These are phyloP conservation scores for Paraphaeosphaeria sporulosa DNA, from an alignment of 2,329 filamentous ascomycete genomes.

Conservation along the genomic window DNA sequence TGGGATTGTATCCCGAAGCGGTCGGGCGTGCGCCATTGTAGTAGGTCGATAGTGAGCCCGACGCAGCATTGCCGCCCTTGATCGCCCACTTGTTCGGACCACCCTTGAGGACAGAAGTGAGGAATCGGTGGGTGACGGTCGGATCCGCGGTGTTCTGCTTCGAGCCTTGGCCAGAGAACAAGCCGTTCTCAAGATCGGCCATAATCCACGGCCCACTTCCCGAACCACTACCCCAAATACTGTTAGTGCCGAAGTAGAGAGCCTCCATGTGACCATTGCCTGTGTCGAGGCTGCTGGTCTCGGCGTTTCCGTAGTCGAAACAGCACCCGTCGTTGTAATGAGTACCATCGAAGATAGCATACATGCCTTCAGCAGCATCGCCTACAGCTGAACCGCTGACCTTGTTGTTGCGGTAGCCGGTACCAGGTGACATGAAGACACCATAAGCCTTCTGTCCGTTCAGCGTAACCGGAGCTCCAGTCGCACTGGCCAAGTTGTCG, in stretches of 20 bases:
- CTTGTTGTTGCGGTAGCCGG: constrained; percentile 68
- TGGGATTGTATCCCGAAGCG: constrained; percentile 63
- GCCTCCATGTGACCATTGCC: constrained; percentile 74
- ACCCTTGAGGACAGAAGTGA: constrained; percentile 66
- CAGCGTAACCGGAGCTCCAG: constrained; percentile 67
- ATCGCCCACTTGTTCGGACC: constrained; percentile 65
- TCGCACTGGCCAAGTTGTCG: constrained; percentile 67
- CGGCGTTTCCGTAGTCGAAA: constrained; percentile 55
- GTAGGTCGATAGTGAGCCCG: constrained; percentile 64
- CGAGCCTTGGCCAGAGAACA: constrained; percentile 64
- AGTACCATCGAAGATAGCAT: constrained; percentile 66
- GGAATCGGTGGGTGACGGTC: constrained; percentile 62
- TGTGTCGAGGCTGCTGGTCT: constrained; percentile 52
- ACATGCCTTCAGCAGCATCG: constrained; percentile 66
- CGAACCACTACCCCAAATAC: constrained; percentile 63
- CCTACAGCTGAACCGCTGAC: constrained; percentile 62
- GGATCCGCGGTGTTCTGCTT: constrained; percentile 61
- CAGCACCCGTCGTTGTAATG: constrained; percentile 67
- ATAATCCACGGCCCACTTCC: constrained; percentile 72
- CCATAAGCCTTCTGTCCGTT: constrained; percentile 70
- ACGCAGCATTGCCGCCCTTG: constrained; percentile 64
- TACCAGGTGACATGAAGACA: constrained; percentile 67
- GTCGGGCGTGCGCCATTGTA: constrained; percentile 65
- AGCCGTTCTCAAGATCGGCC: constrained; percentile 72
- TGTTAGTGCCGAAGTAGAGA: constrained; percentile 68